phyloP scores from a whole-genome alignment of 495 filamentous ascomycete species.

The Tuber magnatum region DNA sequence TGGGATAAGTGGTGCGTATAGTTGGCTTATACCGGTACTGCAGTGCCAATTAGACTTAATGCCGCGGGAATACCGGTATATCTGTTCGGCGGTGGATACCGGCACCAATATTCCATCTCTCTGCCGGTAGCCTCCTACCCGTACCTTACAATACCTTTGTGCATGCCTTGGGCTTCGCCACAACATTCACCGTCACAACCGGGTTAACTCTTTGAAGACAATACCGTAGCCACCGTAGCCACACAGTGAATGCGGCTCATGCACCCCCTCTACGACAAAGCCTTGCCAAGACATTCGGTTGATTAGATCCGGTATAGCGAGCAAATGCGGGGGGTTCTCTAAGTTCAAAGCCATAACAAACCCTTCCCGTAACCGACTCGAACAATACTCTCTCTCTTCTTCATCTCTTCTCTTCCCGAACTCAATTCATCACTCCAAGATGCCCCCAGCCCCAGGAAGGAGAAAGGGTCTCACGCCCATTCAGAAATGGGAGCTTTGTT shows the following conservation, averaged over 20 bases:
- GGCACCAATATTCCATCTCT: no score
- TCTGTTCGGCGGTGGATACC: no score
- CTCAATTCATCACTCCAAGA: constrained; percentile 5
- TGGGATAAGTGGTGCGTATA: no score
- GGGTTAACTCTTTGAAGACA: background rate
- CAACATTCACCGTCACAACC: no score
- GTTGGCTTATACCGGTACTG: no score
- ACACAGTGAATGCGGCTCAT: background rate
- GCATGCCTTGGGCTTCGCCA: no score
- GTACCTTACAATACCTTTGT: no score
- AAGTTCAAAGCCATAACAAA: constrained; percentile 4
- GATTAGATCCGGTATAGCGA: constrained; percentile 3
- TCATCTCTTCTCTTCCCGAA: background rate
- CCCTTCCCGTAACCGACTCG: constrained; percentile 1
- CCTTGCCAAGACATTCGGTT: background rate
- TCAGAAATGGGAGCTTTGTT: constrained; percentile 34
- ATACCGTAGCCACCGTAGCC: background rate
- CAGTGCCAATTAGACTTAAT: no score
- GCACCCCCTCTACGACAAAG: background rate
- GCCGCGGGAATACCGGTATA: no score
- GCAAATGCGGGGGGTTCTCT: background rate
- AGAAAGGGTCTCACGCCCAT: constrained; percentile 31
- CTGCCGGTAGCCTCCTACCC: no score
- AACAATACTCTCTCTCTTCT: background rate
- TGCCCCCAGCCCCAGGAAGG: constrained; percentile 18